phyloP scores from a whole-genome alignment of 768 basidiomycete species.

The Termitomyces sp. region DNA sequence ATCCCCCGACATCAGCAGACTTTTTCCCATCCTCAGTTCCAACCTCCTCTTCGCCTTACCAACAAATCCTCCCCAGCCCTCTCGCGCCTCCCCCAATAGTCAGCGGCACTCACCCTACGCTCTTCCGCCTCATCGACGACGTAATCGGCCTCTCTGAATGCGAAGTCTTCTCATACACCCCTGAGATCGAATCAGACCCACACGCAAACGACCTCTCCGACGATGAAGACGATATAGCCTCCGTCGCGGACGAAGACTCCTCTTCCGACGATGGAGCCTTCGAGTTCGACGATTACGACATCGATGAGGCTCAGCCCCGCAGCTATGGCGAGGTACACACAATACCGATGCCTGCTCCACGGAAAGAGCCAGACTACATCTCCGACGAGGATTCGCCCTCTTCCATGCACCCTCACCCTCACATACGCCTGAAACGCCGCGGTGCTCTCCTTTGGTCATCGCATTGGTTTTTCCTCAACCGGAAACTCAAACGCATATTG shows the following conservation, averaged over 20 bases:
- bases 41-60: constrained; percentile 64
- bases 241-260: constrained; percentile 59
- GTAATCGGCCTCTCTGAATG: constrained; percentile 88
- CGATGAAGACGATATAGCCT: constrained; percentile 70
- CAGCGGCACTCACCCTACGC: constrained; percentile 80
- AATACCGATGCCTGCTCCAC: constrained; percentile 34
- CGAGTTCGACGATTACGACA: constrained; percentile 77
- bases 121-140: constrained; percentile 85
- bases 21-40: constrained; percentile 75
- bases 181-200: constrained; percentile 92
- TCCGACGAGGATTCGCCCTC: constrained; percentile 30
- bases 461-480: constrained; percentile 95
- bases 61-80: constrained; percentile 54
- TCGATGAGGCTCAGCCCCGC: constrained; percentile 47
- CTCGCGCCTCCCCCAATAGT: constrained; percentile 67
- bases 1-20: constrained; percentile 66
- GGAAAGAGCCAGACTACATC: constrained; percentile 31
- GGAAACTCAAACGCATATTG: constrained; percentile 85
- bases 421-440: constrained; percentile 49
- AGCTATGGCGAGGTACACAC: constrained; percentile 30
- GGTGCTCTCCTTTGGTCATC: constrained; percentile 92
- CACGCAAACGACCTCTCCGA: constrained; percentile 80
- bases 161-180: constrained; percentile 92
- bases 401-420: constrained; percentile 29
- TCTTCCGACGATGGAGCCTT: constrained; percentile 74